These are phyloP conservation scores for Buddleja alternifolia DNA, from an alignment of 257 asterid genomes.

Conservation along the genomic window DNA sequence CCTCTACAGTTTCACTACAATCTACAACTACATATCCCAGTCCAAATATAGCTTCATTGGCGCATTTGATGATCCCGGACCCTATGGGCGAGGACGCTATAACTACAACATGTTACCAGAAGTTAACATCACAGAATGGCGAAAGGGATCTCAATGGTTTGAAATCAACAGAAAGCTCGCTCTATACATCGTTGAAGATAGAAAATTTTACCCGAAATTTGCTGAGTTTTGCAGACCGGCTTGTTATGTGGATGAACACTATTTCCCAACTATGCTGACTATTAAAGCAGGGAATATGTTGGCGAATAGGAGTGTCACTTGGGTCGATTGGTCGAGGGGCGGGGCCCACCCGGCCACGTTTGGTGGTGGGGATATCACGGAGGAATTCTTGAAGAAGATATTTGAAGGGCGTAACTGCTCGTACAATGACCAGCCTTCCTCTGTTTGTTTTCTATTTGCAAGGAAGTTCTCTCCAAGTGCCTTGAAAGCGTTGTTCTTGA, in stretches of 20 bases:
- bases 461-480: slow-evolving; percentile 46
- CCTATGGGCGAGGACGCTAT: slow-evolving; percentile 52
- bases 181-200: slow-evolving; percentile 32
- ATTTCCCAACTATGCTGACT: slow-evolving; percentile 38
- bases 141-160: slow-evolving; percentile 54
- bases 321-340: slow-evolving; percentile 50
- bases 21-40: slow-evolving; percentile 31
- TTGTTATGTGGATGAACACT: slow-evolving; percentile 45
- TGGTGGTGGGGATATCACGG: slow-evolving; percentile 34
- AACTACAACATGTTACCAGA: slow-evolving; percentile 37
- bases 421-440: slow-evolving; percentile 32
- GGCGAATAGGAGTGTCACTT: slow-evolving; percentile 43
- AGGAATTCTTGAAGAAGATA: slow-evolving; percentile 32
- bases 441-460: slow-evolving; percentile 38
- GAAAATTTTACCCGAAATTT: slow-evolving; percentile 38
- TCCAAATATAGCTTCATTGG: slow-evolving; percentile 39
- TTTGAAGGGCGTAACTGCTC: slow-evolving; percentile 25
- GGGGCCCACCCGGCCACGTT: slow-evolving; percentile 44
- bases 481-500: slow-evolving; percentile 28
- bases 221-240: slow-evolving; percentile 38
- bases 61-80: slow-evolving; percentile 40
- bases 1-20: slow-evolving; percentile 35
- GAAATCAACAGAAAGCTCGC: slow-evolving; percentile 45
- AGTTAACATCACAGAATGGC: slow-evolving; percentile 40
- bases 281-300: slow-evolving; percentile 26